A percentile compares a stretch with the other conserved stretches of the same genome.
Conservation (phyloP, 768 basidiomycete genomes). For the Filobasidium floriforme region DNA sequence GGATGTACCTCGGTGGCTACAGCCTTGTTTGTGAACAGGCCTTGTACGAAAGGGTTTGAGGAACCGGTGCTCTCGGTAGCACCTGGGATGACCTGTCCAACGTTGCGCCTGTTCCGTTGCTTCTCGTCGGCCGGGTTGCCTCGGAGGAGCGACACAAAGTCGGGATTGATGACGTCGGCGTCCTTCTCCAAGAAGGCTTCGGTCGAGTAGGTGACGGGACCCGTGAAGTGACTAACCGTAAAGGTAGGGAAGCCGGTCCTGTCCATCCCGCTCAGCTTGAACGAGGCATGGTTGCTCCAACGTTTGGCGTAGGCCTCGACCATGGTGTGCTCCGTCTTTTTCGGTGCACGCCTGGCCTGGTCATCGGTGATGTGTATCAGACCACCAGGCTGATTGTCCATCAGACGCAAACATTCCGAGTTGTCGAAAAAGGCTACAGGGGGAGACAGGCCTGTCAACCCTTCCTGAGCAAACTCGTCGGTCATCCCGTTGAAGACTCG, state of each 20-base stretch:
- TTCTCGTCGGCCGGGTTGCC: conserved; percentile 48
- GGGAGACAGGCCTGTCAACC: conserved; percentile 63
- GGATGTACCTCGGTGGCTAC: conserved; percentile 91
- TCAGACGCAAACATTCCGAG: conserved; percentile 72
- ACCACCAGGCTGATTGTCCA: conserved; percentile 81
- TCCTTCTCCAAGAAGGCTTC: conserved; percentile 86
- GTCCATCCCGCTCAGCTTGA: conserved; percentile 71
- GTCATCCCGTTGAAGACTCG: conserved; percentile 71
- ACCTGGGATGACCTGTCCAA: conserved; percentile 17
- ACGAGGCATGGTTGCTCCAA: conserved; percentile 86
- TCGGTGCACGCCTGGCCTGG: conserved; percentile 72
- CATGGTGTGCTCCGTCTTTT: conserved; percentile 91
- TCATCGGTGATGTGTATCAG: conserved; percentile 97
- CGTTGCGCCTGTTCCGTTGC: conserved; percentile 35
- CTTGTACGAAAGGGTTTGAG: conserved; percentile 82
- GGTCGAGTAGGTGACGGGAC: conserved; percentile 81
- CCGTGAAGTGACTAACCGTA: conserved; percentile 84
- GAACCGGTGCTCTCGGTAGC: conserved; percentile 65
- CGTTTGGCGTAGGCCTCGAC: conserved; percentile 87
- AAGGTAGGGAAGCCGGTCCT: conserved; percentile 76
- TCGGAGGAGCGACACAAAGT: conserved; percentile 81
- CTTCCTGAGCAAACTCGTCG: conserved; percentile 75
- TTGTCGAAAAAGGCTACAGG: conserved; percentile 73
- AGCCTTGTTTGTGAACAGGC: conserved; percentile 75
- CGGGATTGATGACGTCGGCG: conserved; percentile 79